These are phyloP conservation scores for Suhomyces atakaporum DNA, from an alignment of 1,139 yeast genomes.

Conservation along the genomic window DNA sequence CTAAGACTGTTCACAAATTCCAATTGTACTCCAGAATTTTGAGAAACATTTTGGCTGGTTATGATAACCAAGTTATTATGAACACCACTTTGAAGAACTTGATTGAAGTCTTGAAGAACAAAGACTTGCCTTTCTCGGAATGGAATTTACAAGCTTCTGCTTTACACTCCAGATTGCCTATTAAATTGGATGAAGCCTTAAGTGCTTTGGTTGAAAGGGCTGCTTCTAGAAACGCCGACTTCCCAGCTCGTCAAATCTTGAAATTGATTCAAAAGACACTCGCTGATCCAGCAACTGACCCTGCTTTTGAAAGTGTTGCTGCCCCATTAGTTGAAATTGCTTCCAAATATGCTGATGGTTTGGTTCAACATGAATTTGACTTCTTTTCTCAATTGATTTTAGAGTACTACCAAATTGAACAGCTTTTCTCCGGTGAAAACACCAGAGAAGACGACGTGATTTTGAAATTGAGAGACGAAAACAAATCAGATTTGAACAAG, in stretches of 20 bases:
- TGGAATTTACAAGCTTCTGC: slow-evolving; percentile 89
- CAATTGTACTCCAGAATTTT: slow-evolving; percentile 59
- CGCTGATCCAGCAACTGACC: slow-evolving; percentile 53
- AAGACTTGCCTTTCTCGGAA: slow-evolving; percentile 87
- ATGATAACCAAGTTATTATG: slow-evolving; percentile 94
- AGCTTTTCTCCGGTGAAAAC: slow-evolving; percentile 71
- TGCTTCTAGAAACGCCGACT: slow-evolving; percentile 70
- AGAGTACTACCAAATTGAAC: slow-evolving; percentile 77
- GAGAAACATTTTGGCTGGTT: slow-evolving; percentile 81
- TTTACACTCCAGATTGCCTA: slow-evolving; percentile 85
- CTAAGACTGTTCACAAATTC: slow-evolving; percentile 80
- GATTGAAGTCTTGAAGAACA: slow-evolving; percentile 71
- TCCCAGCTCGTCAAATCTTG: slow-evolving; percentile 86
- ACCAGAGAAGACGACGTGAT: slow-evolving; percentile 85
- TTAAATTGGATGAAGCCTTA: slow-evolving; percentile 69
- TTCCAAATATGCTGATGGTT: slow-evolving; percentile 68
- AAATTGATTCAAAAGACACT: slow-evolving; percentile 60
- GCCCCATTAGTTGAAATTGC: slow-evolving; percentile 78
- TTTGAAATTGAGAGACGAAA: slow-evolving; percentile 81
- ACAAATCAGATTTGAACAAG: slow-evolving; percentile 70
- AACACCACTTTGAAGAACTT: slow-evolving; percentile 73
- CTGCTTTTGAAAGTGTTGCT: slow-evolving; percentile 55
- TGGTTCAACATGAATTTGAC: slow-evolving; percentile 78
- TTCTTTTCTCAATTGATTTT: slow-evolving; percentile 70
- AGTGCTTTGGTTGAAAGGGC: slow-evolving; percentile 67